Base-by-base conservation (phyloP, 257 asterid species). In the Nemophila menziesii region DNA sequence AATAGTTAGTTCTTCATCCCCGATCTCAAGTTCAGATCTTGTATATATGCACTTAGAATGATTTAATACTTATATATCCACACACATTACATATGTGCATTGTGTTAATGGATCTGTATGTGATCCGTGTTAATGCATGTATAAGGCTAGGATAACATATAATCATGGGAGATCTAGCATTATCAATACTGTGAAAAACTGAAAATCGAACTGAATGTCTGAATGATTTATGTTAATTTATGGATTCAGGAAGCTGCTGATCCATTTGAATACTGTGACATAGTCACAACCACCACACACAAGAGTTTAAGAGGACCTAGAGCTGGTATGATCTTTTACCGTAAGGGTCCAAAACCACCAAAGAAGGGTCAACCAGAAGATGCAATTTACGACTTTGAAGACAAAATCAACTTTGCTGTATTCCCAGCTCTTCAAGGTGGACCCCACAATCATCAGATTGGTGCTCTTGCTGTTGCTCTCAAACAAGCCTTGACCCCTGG, bases 391-490 rank as follows among this genome's bases (percentile, higher is more conserved):
- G 95, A 83, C 40, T 87, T 87, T 20, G 97, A 87, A 73, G 95
- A 87, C 83, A 80, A 80, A 72, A 55, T 87, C 63, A 87, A 87
- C 66, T 87, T 87, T 64, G 86, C 96, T 1, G 96, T 82, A 56
- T 86, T 86, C 78, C 96, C 96, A 5, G 68, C 97, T 18, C 90
- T 87, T 39, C 97, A 87, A 76, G 97, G 97, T 11, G 95, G 97
- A 42, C 95, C 95, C 12, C 97, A 87, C 82, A 87, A 87, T 64
- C 97, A 87, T 71, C 97, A 87, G 56, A 87, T 87, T 11, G 97
- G 93, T 61, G 97, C 97, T 60, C 77, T 87, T 58, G 97, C 95
- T 53, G 97, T 87, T 44, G 97, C 95, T 43, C 69, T 87, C 64
- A 82, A 87, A 63, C 97, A 82, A 74, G 93, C 73, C 0, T 51